Evolutionary conservation across 441 rosid species (phyloP), one percentile per base, ranked within the genome.

Genomic region (Euphorbia schlechtendalii): DNA sequence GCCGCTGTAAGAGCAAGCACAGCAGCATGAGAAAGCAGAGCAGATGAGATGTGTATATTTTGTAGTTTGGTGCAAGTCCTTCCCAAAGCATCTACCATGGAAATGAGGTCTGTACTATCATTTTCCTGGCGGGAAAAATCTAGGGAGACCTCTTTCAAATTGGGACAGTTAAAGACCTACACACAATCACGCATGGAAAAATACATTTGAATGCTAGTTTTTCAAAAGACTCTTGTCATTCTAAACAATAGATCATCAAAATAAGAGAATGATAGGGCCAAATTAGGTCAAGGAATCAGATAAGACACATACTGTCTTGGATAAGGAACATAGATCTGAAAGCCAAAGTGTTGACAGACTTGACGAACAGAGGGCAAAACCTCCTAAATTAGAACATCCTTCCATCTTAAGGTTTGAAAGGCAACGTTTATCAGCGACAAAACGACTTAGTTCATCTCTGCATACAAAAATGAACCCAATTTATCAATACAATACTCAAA

Each of bases 341-440:
- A 94, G 96, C 98, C 98, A 94, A 32, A 94, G 84, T 2, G 84
- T 82, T 45, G 89, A 81, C 18, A 94, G 90, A 75, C 91, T 91
- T 36, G 88, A 71, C 12, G 99, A 94, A 80, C 81, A 75, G 71
- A 94, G 87, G 32, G 79, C 60, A 76, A 91, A 74, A 56, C 92
- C 88, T 48, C 96, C 96, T 45, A 94, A 78, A 77, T 82, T 91
- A 60, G 90, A 78, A 76, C 98, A 91, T 17, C 98, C 96, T 76
- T 89, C 96, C 96, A 94, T 87, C 85, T 89, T 91, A 71, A 94
- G 89, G 76, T 75, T 82, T 64, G 76, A 74, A 18, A 89, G 89
- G 75, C 94, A 87, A 69, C 86, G 88, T 72, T 84, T 91, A 72
- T 87, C 87, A 53, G 98, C 89, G 70, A 94, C 96, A 89, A 91